Conservation (phyloP, 2,329 filamentous ascomycete genomes). For the Tolypocladium paradoxum region DNA sequence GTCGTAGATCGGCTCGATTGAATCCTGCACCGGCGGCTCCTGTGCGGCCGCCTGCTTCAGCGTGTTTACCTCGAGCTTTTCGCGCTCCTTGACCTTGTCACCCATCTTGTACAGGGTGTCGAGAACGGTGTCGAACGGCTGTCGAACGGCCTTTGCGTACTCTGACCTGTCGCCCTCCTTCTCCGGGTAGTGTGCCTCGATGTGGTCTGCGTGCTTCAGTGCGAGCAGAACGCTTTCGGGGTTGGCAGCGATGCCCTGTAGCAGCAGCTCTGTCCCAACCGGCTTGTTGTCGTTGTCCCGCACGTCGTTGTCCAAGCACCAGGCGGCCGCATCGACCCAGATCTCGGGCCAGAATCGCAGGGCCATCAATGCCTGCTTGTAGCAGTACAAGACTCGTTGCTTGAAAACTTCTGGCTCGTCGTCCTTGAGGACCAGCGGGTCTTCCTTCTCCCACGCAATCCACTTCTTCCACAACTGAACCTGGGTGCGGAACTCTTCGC, state of each 20-base stretch:
- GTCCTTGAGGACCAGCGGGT: conserved; percentile 74
- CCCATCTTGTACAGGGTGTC: conserved; percentile 82
- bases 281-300: conserved; percentile 46
- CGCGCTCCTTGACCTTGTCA: conserved; percentile 57
- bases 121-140: conserved; percentile 73
- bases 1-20: conserved; percentile 37
- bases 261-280: conserved; percentile 63
- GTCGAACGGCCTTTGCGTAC: conserved; percentile 68
- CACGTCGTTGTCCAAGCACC: conserved; percentile 73
- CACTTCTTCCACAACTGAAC: conserved; percentile 85
- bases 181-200: conserved; percentile 67
- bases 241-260: conserved; percentile 76
- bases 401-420: conserved; percentile 70
- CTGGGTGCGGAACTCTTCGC: conserved; percentile 74
- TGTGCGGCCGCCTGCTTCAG: conserved; percentile 41
- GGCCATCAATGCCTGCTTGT: conserved; percentile 88
- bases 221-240: conserved; percentile 87
- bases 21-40: conserved; percentile 23
- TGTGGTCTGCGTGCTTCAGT: conserved; percentile 78
- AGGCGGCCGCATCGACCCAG: conserved; percentile 91
- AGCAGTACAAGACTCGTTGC: conserved; percentile 75
- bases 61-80: conserved; percentile 45
- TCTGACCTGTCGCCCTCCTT: conserved; percentile 70
- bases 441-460: conserved; percentile 91
- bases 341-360: conserved; percentile 91